Conservation (phyloP, 768 basidiomycete genomes). For the Russula ochroleuca region DNA sequence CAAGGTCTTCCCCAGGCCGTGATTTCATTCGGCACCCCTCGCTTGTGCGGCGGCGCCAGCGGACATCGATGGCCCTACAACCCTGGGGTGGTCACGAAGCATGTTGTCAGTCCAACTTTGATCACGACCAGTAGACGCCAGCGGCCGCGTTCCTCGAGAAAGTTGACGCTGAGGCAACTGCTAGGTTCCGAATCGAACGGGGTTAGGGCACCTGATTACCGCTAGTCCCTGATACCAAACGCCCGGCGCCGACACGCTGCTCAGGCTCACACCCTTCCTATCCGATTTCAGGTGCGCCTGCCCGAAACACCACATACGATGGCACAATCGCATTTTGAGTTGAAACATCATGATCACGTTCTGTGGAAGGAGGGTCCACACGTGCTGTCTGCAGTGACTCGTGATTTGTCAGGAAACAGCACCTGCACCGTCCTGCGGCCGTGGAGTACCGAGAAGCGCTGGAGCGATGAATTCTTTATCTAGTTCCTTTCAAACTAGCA, state of each 20-base stretch:
- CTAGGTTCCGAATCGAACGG: constrained; percentile 22
- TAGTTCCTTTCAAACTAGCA: constrained; percentile 14
- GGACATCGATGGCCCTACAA: constrained; percentile 1
- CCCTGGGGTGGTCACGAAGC: constrained; percentile 1
- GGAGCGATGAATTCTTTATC: neutral
- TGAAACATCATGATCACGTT: constrained; percentile 4
- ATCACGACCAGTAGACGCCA: constrained; percentile 4
- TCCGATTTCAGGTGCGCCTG: neutral
- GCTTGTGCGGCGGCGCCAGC: constrained; percentile 5
- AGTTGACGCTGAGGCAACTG: constrained; percentile 9
- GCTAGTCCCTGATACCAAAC: constrained; percentile 19
- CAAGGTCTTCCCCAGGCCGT: constrained; percentile 1
- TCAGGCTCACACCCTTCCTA: neutral
- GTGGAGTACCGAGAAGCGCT: constrained; percentile 19
- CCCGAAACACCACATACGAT: neutral
- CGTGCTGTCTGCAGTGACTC: constrained; percentile 6
- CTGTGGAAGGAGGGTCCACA: constrained; percentile 15
- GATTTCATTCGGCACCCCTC: constrained; percentile 6
- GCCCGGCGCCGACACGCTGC: constrained; percentile 3
- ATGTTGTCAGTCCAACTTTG: constrained; percentile 3
- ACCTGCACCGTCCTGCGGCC: neutral
- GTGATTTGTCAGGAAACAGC: constrained; percentile 3
- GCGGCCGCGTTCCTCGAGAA: constrained; percentile 10
- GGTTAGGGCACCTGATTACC: constrained; percentile 16
- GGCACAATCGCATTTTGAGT: neutral